Conservation (phyloP, 192 early-diverging fungal species). For the Paraglomus occultum region DNA sequence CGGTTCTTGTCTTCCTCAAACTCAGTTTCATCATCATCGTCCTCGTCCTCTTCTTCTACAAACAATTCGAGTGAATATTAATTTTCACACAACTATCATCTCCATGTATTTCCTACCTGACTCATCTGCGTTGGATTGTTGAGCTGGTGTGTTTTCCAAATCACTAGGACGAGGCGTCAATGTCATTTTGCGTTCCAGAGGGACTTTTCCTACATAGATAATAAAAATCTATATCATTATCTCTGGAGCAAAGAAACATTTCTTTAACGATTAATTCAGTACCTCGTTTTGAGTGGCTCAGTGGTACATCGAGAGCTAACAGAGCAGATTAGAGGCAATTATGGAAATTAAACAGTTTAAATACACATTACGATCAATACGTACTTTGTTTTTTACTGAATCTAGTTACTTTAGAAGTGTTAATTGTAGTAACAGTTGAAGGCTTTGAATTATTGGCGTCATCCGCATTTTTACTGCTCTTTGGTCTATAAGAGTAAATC, state of each 20-base stretch:
- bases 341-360: not conserved
- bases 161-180: conserved; percentile 15
- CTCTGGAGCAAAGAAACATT: not conserved
- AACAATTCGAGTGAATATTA: not conserved
- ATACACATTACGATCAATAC: not conserved
- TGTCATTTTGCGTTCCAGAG: conserved; percentile 17
- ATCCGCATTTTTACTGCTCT: conserved; percentile 39
- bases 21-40: conserved; percentile 40
- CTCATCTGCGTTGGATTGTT: not conserved
- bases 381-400: not conserved
- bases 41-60: conserved; percentile 34
- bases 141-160: not conserved
- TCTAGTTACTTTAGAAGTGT: not conserved
- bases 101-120: not conserved
- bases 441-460: conserved; percentile 3
- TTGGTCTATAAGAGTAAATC: conserved; percentile 40
- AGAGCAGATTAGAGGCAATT: not conserved
- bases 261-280: not conserved
- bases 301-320: conserved; percentile 13
- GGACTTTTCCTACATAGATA: conserved; percentile 12
- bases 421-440: not conserved
- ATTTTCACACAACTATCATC: too few species aligned
- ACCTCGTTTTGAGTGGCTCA: not conserved
- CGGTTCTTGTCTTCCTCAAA: conserved; percentile 70
- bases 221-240: not conserved